These are phyloP conservation scores for Zygosaccharomyces sapae DNA, from an alignment of 1,139 yeast species.

Conservation along the genomic window DNA sequence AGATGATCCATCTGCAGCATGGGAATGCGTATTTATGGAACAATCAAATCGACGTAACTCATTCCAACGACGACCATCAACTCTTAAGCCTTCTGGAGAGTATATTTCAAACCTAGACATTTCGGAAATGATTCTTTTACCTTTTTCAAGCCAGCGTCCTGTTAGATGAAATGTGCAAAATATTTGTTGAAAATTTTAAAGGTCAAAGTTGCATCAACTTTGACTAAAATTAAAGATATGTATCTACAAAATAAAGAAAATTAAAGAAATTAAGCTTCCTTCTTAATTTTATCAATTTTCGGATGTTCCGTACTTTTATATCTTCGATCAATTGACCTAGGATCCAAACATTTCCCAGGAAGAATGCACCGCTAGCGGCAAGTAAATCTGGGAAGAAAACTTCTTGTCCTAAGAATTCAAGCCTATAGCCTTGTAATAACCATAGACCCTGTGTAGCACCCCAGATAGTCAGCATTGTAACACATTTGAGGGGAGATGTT, in stretches of 20 bases:
- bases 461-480: constrained; percentile 54
- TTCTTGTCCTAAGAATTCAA: constrained; percentile 73
- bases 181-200: constrained; percentile 1
- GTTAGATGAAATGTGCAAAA: background rate
- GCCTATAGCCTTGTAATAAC: constrained; percentile 71
- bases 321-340: constrained; percentile 56
- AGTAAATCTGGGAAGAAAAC: constrained; percentile 64
- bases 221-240: background rate
- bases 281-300: background rate
- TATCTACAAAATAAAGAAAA: background rate
- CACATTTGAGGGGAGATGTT: constrained; percentile 37
- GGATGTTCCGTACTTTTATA: constrained; percentile 13
- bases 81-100: constrained; percentile 89
- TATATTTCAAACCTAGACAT: constrained; percentile 75
- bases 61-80: constrained; percentile 94
- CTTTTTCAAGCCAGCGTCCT: background rate
- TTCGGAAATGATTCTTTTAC: background rate
- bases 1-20: constrained; percentile 87
- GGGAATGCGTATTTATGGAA: constrained; percentile 80
- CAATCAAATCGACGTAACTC: constrained; percentile 81
- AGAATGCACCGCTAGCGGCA: constrained; percentile 57
- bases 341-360: constrained; percentile 61
- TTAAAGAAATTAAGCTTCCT: background rate
- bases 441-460: constrained; percentile 66
- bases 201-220: constrained; percentile 1